Evolutionary conservation across 2,329 filamentous ascomycete genomes (phyloP), one percentile per base, ranked within the genome.

Genomic region (Pseudophaeomoniella oleicola): DNA sequence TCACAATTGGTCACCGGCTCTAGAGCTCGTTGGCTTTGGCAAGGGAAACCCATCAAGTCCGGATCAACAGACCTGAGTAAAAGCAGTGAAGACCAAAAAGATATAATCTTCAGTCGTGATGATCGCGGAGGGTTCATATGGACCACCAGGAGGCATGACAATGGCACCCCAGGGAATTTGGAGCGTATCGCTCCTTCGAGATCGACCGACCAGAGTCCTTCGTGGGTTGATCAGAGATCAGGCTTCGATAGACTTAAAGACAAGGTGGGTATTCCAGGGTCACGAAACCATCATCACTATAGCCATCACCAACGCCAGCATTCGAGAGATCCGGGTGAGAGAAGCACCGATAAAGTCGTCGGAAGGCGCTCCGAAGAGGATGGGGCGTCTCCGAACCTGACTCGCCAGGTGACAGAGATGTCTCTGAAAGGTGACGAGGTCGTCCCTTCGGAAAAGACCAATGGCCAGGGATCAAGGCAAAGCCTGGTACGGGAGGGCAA

Each of bases 1-100:
- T 71, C 84, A 34, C 75, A 75, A 40, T 66, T 93, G 16, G 74
- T 81, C 1, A 79, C 78, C 42, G 88, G 90, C 19, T 83, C 90
- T 53, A 74, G 82, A 38, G 70, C 83, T 12, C 94, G 93, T 55
- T 96, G 87, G 85, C 67, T 98, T 2, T 98, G 90, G 90, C 71
- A 83, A 42, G 90, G 88, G 12, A 96, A 94, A 55, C 72, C 83
- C 27, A 75, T 79, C 42, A 85, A 88, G 51, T 70, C 50, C 36
- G 50, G 46, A 12, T 32, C 50, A 12, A 52, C 48, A 17, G 47
- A 58, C 40, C 22, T 9, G 22, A 27, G n/a, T n/a, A 45, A 47
- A 4, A 54, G 57, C 34, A 44, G 46, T 5, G 46, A 48, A 27
- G 49, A 47, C 11, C 48, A 49, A n/a, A 50, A 47, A 9, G 55